A percentile compares a stretch with the other conserved stretches of the same genome.
Evolutionary conservation across 2,329 filamentous ascomycete genomes (phyloP).

Genomic region (Tolypocladium tropicale): DNA sequence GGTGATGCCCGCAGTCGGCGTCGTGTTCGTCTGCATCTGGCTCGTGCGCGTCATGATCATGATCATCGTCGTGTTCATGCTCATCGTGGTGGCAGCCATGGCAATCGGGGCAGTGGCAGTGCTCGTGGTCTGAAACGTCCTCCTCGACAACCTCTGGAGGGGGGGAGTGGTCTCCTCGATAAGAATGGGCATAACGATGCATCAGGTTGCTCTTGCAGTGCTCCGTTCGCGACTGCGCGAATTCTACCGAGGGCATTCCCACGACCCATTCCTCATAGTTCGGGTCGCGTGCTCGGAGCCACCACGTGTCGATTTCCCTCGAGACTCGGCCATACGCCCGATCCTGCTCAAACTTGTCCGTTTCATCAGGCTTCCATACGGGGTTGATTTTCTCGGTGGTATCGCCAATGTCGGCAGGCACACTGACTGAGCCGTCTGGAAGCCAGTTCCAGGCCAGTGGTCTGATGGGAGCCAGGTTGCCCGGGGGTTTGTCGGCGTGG

Average conservation of each 20-base stretch:
- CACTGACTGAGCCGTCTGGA: conserved; percentile 24
- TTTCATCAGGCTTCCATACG: conserved; percentile 39
- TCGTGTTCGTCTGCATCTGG: conserved; percentile 19
- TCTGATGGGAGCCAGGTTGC: conserved; percentile 37
- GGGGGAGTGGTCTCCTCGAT: conserved; percentile 29
- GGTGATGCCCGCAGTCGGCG: conserved; percentile 14
- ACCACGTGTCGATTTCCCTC: conserved; percentile 55
- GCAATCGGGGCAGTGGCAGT: conserved; percentile 22
- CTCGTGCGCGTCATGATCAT: conserved; percentile 24
- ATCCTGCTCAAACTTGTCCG: conserved; percentile 50
- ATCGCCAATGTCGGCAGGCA: conserved; percentile 20
- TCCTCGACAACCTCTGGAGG: conserved; percentile 25
- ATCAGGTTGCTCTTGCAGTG: conserved; percentile 50
- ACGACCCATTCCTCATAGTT: conserved; percentile 50
- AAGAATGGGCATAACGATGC: conserved; percentile 40
- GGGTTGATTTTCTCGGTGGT: conserved; percentile 35
- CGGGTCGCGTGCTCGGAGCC: conserved; percentile 48
- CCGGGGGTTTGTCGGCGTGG: conserved; percentile 36
- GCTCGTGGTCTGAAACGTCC: conserved; percentile 25
- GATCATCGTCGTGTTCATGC: conserved; percentile 11
- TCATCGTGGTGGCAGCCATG: conserved; percentile 14
- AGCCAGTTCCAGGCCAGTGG: conserved; percentile 48
- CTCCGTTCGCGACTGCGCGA: conserved; percentile 45
- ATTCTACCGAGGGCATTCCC: conserved; percentile 49
- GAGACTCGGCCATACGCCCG: conserved; percentile 50